phyloP scores from a whole-genome alignment of 192 early-diverging fungal genomes.

The Backusella morwellensis region DNA sequence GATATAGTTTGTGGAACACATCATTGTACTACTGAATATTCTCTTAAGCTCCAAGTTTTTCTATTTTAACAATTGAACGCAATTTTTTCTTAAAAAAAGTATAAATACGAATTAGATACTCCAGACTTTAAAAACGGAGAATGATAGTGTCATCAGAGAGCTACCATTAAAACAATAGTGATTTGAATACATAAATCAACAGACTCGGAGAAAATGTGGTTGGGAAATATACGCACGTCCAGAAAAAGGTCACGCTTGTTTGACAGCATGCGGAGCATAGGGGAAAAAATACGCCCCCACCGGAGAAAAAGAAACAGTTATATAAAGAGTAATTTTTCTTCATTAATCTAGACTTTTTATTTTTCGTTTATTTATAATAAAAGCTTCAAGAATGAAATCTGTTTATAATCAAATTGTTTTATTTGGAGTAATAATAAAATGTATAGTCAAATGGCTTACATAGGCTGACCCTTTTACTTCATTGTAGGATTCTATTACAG shows the following conservation, averaged over 20 bases:
- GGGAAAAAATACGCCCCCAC: neutral
- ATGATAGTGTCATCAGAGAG: neutral
- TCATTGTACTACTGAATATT: too few species aligned
- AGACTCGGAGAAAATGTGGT: neutral
- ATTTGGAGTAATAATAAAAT: conserved; percentile 18
- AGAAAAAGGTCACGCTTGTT: neutral
- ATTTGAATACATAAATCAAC: neutral
- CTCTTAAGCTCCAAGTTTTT: neutral
- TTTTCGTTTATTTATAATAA: neutral
- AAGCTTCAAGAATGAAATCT: neutral
- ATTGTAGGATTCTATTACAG: conserved; percentile 46
- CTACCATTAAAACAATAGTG: neutral
- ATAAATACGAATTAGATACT: too few species aligned
- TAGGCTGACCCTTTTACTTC: neutral
- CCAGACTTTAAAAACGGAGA: neutral
- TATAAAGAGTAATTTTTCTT: neutral
- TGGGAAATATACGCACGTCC: neutral
- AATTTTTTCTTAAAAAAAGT: neutral
- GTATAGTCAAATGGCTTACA: neutral
- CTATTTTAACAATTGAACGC: neutral
- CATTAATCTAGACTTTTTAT: neutral
- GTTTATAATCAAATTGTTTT: conserved; percentile 26
- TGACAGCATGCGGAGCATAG: neutral
- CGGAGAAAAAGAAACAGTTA: neutral
- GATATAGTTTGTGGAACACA: neutral